Evolutionary conservation across 441 rosid genomes (phyloP).

Genomic region (Erodium texanum): DNA sequence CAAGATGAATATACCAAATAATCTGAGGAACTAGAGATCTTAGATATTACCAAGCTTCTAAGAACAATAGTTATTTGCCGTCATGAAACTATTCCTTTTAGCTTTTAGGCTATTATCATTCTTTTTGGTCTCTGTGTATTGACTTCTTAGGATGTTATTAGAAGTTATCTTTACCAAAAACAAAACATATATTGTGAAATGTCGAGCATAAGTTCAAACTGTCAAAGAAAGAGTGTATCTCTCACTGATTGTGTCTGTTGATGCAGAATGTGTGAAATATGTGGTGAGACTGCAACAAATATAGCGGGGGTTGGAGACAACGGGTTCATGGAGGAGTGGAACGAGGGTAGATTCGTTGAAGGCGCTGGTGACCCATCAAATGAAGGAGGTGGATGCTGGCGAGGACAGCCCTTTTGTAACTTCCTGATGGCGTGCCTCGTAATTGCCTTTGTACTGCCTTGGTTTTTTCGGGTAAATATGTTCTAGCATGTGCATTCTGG

Average conservation of each 20-base stretch:
- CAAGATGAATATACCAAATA: background rate
- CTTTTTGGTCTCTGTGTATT: background rate
- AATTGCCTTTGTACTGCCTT: constrained; percentile 56
- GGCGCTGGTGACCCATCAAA: constrained; percentile 19
- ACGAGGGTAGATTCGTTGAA: constrained; percentile 24
- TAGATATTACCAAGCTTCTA: no score
- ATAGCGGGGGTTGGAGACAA: constrained; percentile 35
- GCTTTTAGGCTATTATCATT: background rate
- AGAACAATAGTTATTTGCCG: no score
- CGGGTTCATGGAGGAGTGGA: constrained; percentile 47
- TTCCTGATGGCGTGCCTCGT: constrained; percentile 62
- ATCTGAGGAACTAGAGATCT: no score
- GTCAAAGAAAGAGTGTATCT: background rate
- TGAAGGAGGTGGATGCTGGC: constrained; percentile 36
- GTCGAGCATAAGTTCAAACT: background rate
- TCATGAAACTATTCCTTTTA: no score
- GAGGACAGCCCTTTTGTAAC: constrained; percentile 60
- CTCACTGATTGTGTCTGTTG: background rate
- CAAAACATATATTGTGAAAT: background rate
- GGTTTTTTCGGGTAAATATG: constrained; percentile 58
- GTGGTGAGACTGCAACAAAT: constrained; percentile 46
- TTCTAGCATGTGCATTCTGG: constrained; percentile 21
- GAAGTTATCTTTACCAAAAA: background rate
- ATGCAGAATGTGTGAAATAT: constrained; percentile 57
- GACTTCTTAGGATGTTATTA: background rate